These are phyloP conservation scores for Kuraishia cidri DNA, from an alignment of 805 yeast genomes.

Conservation along the genomic window DNA sequence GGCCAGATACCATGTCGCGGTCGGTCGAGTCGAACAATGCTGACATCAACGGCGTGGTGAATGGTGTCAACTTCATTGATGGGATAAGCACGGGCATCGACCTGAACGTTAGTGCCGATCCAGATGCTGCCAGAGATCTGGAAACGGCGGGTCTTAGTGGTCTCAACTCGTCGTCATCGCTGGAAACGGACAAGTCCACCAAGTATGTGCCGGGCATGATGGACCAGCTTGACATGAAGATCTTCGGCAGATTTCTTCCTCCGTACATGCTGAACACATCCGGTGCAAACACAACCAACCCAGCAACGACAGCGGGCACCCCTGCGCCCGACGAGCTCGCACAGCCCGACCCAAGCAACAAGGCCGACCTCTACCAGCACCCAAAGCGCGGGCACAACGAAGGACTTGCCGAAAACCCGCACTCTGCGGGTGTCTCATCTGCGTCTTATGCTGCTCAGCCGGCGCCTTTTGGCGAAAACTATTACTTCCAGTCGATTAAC, in stretches of 20 bases:
- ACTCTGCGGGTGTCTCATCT: neutral
- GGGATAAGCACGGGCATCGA: constrained; percentile 23
- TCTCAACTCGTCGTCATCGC: neutral
- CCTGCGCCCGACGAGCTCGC: constrained; percentile 1
- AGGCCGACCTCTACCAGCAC: neutral
- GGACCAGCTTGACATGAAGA: constrained; percentile 76
- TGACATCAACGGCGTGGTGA: constrained; percentile 12
- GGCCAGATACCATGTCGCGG: neutral
- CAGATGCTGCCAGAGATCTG: neutral
- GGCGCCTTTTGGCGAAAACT: neutral
- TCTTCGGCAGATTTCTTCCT: constrained; percentile 77
- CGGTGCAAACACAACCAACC: neutral
- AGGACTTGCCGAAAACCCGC: neutral
- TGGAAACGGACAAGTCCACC: constrained; percentile 4
- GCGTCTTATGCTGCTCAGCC: neutral
- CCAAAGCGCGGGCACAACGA: neutral
- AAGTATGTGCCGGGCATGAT: constrained; percentile 72
- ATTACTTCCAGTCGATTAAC: neutral
- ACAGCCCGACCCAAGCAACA: neutral
- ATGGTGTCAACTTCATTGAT: constrained; percentile 24
- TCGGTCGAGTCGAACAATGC: constrained; percentile 6
- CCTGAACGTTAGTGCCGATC: constrained; percentile 7
- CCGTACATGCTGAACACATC: constrained; percentile 59
- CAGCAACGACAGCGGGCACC: constrained; percentile 1
- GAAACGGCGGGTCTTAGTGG: neutral